Conservation (phyloP, 345 rosid species). For the Euphorbia lathyris region DNA sequence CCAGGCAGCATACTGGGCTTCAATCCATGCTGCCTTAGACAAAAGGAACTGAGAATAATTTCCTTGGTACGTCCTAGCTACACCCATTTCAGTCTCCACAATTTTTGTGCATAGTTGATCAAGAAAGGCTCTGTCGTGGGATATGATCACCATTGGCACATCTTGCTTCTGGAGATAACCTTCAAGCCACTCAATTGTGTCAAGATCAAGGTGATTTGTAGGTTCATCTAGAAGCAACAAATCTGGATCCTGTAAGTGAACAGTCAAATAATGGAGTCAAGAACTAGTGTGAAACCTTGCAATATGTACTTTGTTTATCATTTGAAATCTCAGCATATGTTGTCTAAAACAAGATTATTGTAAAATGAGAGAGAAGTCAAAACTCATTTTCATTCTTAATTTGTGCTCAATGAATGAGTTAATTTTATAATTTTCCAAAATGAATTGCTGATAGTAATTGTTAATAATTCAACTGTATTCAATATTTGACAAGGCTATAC, state of each 20-base stretch:
- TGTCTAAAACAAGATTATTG: neutral
- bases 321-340: neutral
- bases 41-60: slow-evolving; percentile 80
- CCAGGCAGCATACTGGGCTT: slow-evolving; percentile 75
- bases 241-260: slow-evolving; percentile 75
- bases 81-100: slow-evolving; percentile 96
- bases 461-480: too few relatives aligned
- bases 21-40: slow-evolving; percentile 74
- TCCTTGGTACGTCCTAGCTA: slow-evolving; percentile 76
- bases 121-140: slow-evolving; percentile 95
- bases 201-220: slow-evolving; percentile 94
- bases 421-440: slow-evolving; percentile 1
- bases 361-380: neutral
- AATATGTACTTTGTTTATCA: neutral
- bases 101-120: slow-evolving; percentile 93
- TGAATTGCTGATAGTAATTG: neutral
- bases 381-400: neutral
- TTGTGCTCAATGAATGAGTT: neutral
- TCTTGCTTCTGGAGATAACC: slow-evolving; percentile 82
- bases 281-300: neutral
- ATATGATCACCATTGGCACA: slow-evolving; percentile 94
- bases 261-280: slow-evolving; percentile 7
- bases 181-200: slow-evolving; percentile 98
- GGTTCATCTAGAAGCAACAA: slow-evolving; percentile 93
- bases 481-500: too few relatives aligned